Conservation (phyloP, 768 basidiomycete species). For the Phaffia tasmanica region DNA sequence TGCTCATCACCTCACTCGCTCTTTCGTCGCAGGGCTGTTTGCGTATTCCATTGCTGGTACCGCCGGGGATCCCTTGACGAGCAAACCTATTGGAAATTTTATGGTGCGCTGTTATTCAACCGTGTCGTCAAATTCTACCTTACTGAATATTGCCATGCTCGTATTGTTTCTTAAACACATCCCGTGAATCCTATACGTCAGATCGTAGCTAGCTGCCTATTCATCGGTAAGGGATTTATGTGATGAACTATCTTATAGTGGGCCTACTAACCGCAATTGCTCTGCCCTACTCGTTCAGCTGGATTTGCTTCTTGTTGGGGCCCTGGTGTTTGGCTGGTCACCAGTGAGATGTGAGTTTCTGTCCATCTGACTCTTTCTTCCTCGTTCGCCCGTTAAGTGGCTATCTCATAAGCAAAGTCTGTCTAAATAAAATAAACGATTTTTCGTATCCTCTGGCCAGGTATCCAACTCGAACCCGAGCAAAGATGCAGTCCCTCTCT, state of each 20-base stretch:
- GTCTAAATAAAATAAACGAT: no score
- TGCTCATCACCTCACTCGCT: not conserved
- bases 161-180: no score
- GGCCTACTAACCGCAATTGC: not conserved
- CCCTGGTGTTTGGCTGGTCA: conserved; percentile 11
- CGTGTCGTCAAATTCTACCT: no score
- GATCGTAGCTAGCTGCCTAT: conserved; percentile 7
- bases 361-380: not conserved
- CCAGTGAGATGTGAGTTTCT: not conserved
- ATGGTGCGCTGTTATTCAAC: not conserved
- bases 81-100: conserved; percentile 46
- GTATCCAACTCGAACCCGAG: conserved; percentile 55
- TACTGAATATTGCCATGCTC: no score
- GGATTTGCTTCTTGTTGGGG: conserved; percentile 53
- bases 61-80: conserved; percentile 46
- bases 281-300: conserved; percentile 39
- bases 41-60: conserved; percentile 64
- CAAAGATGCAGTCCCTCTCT: conserved; percentile 10
- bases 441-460: conserved; percentile 33
- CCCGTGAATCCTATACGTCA: no score
- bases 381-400: conserved; percentile 41
- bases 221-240: not conserved
- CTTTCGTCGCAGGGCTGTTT: conserved; percentile 45
- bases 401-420: no score
- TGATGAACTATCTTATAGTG: conserved; percentile 26